These are phyloP conservation scores for Lophium mytilinum DNA, from an alignment of 495 filamentous ascomycete species.

Conservation along the genomic window DNA sequence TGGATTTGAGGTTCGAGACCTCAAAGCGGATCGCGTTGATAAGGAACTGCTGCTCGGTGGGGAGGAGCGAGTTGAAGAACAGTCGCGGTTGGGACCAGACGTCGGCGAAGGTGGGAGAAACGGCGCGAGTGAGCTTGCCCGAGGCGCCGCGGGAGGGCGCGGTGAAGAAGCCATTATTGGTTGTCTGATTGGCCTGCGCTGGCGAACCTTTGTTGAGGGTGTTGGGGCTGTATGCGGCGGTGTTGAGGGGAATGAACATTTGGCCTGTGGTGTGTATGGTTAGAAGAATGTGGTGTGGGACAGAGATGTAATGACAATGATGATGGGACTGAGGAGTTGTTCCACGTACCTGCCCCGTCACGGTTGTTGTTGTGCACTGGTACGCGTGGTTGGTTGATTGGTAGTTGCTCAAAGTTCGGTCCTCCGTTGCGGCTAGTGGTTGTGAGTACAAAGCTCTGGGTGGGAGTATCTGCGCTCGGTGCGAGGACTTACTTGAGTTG, in stretches of 20 bases:
- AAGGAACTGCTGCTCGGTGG: constrained; percentile 65
- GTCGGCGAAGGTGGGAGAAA: constrained; percentile 61
- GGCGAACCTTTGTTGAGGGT: constrained; percentile 59
- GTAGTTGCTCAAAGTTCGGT: constrained; percentile 68
- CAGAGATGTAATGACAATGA: background rate
- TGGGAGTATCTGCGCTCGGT: too few relatives aligned
- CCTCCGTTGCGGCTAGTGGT: constrained; percentile 48
- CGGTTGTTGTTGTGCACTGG: constrained; percentile 26
- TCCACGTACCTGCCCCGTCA: constrained; percentile 21
- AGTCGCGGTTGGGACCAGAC: constrained; percentile 70
- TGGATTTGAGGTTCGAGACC: constrained; percentile 48
- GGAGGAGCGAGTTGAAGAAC: constrained; percentile 67
- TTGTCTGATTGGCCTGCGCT: constrained; percentile 60
- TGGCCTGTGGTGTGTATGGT: constrained; percentile 8
- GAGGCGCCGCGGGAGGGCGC: constrained; percentile 47
- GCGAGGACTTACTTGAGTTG: constrained; percentile 43
- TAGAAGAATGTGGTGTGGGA: background rate
- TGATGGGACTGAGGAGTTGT: too few relatives aligned
- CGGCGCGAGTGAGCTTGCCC: constrained; percentile 50
- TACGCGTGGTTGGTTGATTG: constrained; percentile 51
- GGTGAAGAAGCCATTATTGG: constrained; percentile 67
- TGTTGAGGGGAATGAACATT: constrained; percentile 29
- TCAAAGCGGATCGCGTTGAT: constrained; percentile 77
- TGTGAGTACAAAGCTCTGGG: too few relatives aligned
- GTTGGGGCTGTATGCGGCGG: constrained; percentile 52